Conservation (phyloP, 805 yeast genomes). For the Metahyphopichia silvanorum region DNA sequence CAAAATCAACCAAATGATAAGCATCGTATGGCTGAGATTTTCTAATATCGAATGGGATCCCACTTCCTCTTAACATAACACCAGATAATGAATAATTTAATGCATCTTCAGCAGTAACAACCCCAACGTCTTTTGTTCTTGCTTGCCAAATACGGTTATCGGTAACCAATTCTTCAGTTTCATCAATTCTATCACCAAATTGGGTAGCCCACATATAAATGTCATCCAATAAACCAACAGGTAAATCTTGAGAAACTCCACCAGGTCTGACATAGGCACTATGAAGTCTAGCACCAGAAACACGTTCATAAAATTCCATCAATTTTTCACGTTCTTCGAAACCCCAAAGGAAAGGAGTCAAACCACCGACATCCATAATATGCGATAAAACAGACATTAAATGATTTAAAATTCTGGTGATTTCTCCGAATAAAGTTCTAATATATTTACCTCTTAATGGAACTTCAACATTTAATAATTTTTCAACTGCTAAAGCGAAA, state of each 20-base stretch:
- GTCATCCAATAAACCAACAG: slow-evolving; percentile 82
- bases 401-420: slow-evolving; percentile 80
- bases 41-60: slow-evolving; percentile 83
- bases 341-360: slow-evolving; percentile 92
- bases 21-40: slow-evolving; percentile 89
- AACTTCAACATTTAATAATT: slow-evolving; percentile 77
- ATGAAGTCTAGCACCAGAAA: slow-evolving; percentile 86
- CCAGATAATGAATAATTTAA: slow-evolving; percentile 77
- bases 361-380: slow-evolving; percentile 93
- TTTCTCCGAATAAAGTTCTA: slow-evolving; percentile 82
- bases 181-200: slow-evolving; percentile 89
- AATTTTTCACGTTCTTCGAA: slow-evolving; percentile 90
- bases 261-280: slow-evolving; percentile 89
- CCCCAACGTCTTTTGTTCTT: slow-evolving; percentile 79
- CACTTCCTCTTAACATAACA: slow-evolving; percentile 89
- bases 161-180: slow-evolving; percentile 83
- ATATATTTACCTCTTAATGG: slow-evolving; percentile 84
- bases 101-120: slow-evolving; percentile 83
- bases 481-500: slow-evolving; percentile 79
- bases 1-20: slow-evolving; percentile 81
- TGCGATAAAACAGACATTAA: slow-evolving; percentile 84
- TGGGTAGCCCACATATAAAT: slow-evolving; percentile 96
- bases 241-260: slow-evolving; percentile 86
- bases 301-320: slow-evolving; percentile 91
- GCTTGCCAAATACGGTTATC: slow-evolving; percentile 92